phyloP scores from a whole-genome alignment of 108 stramenopile species.

The Pseudonitzschia pungens region DNA sequence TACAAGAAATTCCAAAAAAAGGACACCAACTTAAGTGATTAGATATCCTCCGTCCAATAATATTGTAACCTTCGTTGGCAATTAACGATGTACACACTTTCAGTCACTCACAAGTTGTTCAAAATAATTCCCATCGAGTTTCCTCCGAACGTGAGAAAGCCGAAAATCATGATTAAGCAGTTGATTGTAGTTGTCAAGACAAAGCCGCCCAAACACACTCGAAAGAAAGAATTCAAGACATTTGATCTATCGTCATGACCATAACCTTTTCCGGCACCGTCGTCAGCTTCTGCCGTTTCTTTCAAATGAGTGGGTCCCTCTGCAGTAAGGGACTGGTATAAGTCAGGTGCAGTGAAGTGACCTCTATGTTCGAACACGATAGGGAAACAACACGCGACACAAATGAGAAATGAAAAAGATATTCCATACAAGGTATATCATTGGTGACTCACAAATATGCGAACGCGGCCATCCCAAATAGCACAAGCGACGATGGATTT shows the following conservation, averaged over 20 bases:
- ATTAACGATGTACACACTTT: too few relatives aligned
- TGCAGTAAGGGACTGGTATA: conserved; percentile 65
- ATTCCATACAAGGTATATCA: background rate
- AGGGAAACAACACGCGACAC: background rate
- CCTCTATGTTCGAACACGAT: conserved; percentile 23
- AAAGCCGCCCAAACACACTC: conserved; percentile 64
- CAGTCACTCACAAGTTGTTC: conserved; percentile 70
- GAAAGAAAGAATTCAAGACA: conserved; percentile 37
- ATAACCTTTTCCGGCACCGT: background rate
- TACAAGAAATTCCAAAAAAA: too few relatives aligned
- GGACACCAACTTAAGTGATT: too few relatives aligned
- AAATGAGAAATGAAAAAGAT: background rate
- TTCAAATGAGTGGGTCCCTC: too few relatives aligned
- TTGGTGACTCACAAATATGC: conserved; percentile 51
- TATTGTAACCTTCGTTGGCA: too few relatives aligned
- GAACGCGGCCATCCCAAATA: conserved; percentile 86
- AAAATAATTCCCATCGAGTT: conserved; percentile 76
- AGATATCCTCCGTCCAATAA: too few relatives aligned
- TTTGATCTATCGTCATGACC: background rate
- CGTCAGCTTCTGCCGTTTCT: too few relatives aligned
- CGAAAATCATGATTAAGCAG: conserved; percentile 70
- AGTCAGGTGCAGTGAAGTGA: conserved; percentile 91
- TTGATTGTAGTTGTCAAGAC: conserved; percentile 53
- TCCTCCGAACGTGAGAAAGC: conserved; percentile 91
- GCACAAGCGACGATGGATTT: conserved; percentile 62